A percentile compares a stretch with the other conserved stretches of the same genome.
These are phyloP conservation scores for Debaryomyces udenii DNA, from an alignment of 1,139 yeast genomes.

Conservation along the genomic window DNA sequence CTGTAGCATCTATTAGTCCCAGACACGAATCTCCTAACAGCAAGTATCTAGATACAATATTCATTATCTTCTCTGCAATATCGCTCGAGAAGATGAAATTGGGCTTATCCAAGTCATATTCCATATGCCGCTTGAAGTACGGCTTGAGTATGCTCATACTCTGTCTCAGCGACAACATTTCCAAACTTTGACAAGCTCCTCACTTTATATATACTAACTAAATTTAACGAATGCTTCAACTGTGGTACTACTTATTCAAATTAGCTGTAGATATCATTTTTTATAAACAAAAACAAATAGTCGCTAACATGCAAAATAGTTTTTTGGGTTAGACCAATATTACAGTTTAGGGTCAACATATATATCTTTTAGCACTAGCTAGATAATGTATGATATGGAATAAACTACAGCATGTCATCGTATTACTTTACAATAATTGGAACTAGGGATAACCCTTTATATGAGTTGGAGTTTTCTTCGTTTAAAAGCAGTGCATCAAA, in stretches of 20 bases:
- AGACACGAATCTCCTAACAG: conserved; percentile 11
- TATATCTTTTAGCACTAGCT: too few relatives aligned
- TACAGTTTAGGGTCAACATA: conserved; percentile 10
- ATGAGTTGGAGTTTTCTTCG: conserved; percentile 85
- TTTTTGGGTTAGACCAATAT: not conserved
- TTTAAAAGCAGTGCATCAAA: conserved; percentile 39
- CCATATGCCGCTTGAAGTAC: conserved; percentile 1
- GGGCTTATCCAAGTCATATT: conserved; percentile 38
- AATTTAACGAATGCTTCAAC: not conserved
- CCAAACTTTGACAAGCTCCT: not conserved
- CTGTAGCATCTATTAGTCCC: conserved; percentile 13
- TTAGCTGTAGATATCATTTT: conserved; percentile 5
- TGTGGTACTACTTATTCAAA: conserved; percentile 4
- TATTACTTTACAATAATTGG: conserved; percentile 90
- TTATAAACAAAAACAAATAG: conserved; percentile 6
- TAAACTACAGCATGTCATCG: conserved; percentile 43
- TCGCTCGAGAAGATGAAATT: conserved; percentile 46
- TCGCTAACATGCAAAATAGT: conserved; percentile 3
- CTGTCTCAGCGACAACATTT: conserved; percentile 9
- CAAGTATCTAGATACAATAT: conserved; percentile 8
- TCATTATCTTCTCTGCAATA: conserved; percentile 27
- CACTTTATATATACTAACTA: not conserved
- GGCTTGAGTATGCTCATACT: conserved; percentile 8
- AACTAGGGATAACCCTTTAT: conserved; percentile 81
- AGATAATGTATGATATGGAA: not conserved